Conservation (phyloP, 1,139 yeast species). For the Arxiozyma heterogenica region DNA sequence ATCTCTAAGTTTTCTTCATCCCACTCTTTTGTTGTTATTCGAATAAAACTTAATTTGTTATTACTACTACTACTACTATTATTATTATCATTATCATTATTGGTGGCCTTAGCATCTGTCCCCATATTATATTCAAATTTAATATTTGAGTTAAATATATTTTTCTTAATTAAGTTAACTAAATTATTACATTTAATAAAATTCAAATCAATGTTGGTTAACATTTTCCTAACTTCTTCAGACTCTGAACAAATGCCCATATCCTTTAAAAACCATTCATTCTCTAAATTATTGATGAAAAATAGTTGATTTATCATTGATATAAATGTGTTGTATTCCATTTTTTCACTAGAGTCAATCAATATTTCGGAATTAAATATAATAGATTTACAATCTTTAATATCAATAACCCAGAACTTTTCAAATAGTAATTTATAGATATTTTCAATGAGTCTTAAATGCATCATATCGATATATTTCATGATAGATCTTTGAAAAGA, state of each 20-base stretch:
- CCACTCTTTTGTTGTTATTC: neutral
- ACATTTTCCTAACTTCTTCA: constrained; percentile 15
- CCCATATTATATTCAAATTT: constrained; percentile 5
- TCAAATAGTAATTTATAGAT: constrained; percentile 14
- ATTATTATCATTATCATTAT: too few relatives aligned
- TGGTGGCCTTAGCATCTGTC: too few relatives aligned
- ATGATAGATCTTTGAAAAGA: constrained; percentile 25
- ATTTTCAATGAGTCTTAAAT: constrained; percentile 15
- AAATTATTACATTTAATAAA: constrained; percentile 11
- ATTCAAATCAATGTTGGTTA: constrained; percentile 12
- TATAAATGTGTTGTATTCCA: constrained; percentile 17
- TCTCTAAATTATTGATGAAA: constrained; percentile 12
- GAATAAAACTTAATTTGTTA: neutral
- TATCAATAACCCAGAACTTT: constrained; percentile 20
- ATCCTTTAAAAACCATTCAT: constrained; percentile 21
- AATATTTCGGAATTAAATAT: constrained; percentile 9
- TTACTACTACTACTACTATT: neutral
- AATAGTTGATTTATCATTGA: constrained; percentile 12
- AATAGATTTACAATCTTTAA: constrained; percentile 7
- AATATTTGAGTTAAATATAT: constrained; percentile 10
- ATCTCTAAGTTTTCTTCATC: constrained; percentile 1
- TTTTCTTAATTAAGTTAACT: constrained; percentile 9
- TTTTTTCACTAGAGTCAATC: constrained; percentile 7
- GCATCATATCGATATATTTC: constrained; percentile 22
- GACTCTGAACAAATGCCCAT: constrained; percentile 18